Conservation (phyloP, 2,329 filamentous ascomycete genomes). For the Blumeriella jaapii region DNA sequence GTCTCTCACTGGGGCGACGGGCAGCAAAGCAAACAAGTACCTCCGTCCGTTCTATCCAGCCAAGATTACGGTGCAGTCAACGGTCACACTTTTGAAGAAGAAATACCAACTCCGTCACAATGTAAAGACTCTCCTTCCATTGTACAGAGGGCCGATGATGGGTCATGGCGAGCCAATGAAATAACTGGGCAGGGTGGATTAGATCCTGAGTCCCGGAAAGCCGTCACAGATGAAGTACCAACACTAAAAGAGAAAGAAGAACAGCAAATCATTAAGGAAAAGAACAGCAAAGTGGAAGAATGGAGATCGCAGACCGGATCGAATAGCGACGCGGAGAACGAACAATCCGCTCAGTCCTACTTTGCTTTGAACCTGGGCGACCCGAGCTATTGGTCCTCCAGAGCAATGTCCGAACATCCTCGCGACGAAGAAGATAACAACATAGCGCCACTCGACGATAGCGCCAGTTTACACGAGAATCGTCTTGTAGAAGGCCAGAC, state of each 20-base stretch:
- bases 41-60: conserved; percentile 6
- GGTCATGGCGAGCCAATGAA: conserved; percentile 19
- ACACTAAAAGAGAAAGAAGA: conserved; percentile 27
- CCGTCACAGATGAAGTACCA: conserved; percentile 17
- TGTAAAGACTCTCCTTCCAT: conserved; percentile 4
- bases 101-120: conserved; percentile 8
- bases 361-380: conserved; percentile 10
- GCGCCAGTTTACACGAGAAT: conserved; percentile 25
- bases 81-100: conserved; percentile 6
- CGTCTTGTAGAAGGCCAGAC: conserved; percentile 22
- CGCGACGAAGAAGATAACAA: conserved; percentile 13
- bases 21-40: conserved; percentile 8
- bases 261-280: conserved; percentile 20
- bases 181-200: conserved; percentile 21
- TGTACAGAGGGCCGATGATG: conserved; percentile 19
- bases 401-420: neutral
- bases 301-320: conserved; percentile 24
- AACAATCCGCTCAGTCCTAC: conserved; percentile 14
- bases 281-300: conserved; percentile 26
- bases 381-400: neutral
- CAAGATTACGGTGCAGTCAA: conserved; percentile 8
- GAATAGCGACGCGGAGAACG: conserved; percentile 16
- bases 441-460: conserved; percentile 22
- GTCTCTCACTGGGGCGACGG: conserved; percentile 19
- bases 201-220: conserved; percentile 22